Evolutionary conservation across 306 rosid species (phyloP), one percentile per base, ranked within the genome.

Genomic region (Rosa persica): DNA sequence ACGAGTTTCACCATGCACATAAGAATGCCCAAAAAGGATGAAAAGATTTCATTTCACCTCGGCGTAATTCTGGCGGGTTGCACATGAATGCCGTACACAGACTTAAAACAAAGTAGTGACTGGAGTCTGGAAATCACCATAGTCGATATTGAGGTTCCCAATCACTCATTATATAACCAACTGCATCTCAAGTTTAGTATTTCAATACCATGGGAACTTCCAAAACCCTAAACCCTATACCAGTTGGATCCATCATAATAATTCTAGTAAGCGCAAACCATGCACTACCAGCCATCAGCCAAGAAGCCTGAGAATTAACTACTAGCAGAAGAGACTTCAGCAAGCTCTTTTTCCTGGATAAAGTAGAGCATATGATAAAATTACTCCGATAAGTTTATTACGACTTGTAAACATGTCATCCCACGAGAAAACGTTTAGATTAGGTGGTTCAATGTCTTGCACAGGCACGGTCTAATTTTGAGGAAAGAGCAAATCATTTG

Each of bases 141-240:
- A 23, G 25, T 20, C 13, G 61, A 55, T 3, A 39, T 77, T 43
- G 79, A 77, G 81, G 75, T 77, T 65, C 81, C 39, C 81, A 76
- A 52, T 23, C 46, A 12, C 48, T 61, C 49, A 58, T 34, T 44
- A 60, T 6, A 48, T 17, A 71, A 76, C 77, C 48, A 48, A 48
- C 12, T 72, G 52, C 62, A 38, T 51, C 42, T 19, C 51, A 30
- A 23, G 51, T 51, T 68, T 7, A 48, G 65, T 20, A n/a, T 72
- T 62, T 55, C 69, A 65, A 58, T 52, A 42, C 65, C 34, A 30
- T 43, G 47, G 66, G 55, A 71, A 30, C 55, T 76, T 40, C 71
- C 75, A 11, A 23, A 16, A 55, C 79, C 55, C 36, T 51, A 48
- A 46, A 51, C 55, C 23, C 30, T 36, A 68, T 27, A 48, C n/a